Conservation (phyloP, 805 yeast genomes). For the Torulaspora franciscae region DNA sequence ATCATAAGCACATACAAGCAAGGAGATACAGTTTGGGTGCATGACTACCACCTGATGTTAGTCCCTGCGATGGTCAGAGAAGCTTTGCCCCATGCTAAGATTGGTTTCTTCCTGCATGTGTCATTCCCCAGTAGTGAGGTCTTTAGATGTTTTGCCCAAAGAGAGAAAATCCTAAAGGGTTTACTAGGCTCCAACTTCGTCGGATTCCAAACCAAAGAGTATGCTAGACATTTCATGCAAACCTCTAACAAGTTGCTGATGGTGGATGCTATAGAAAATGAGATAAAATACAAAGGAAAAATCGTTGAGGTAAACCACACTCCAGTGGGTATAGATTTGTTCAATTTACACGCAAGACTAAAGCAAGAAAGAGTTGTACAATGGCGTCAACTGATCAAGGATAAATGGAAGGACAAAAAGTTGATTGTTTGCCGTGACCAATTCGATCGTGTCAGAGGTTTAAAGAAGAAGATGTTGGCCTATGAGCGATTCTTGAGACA, state of each 20-base stretch:
- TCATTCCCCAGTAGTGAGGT: slow-evolving; percentile 96
- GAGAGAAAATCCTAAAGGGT: slow-evolving; percentile 72
- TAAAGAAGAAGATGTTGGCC: slow-evolving; percentile 80
- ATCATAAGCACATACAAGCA: slow-evolving; percentile 61
- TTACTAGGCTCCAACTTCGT: slow-evolving; percentile 84
- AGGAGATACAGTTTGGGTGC: slow-evolving; percentile 85
- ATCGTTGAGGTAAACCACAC: slow-evolving; percentile 52
- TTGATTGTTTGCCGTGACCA: slow-evolving; percentile 86
- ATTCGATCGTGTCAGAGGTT: slow-evolving; percentile 80
- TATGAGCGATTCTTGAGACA: slow-evolving; percentile 70
- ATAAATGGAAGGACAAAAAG: slow-evolving; percentile 67
- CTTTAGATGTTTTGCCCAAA: slow-evolving; percentile 86
- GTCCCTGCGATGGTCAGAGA: slow-evolving; percentile 81
- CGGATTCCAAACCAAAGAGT: slow-evolving; percentile 88
- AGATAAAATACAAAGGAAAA: slow-evolving; percentile 54
- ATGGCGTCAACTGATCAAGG: slow-evolving; percentile 68
- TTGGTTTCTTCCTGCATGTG: slow-evolving; percentile 88
- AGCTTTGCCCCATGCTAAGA: slow-evolving; percentile 71
- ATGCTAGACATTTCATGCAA: slow-evolving; percentile 88
- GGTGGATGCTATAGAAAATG: slow-evolving; percentile 69
- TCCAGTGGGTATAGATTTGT: slow-evolving; percentile 78
- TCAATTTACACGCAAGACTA: slow-evolving; percentile 45
- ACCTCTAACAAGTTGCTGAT: slow-evolving; percentile 79
- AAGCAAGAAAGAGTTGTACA: slow-evolving; percentile 47
- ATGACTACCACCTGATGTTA: slow-evolving; percentile 85